Evolutionary conservation across 108 stramenopile species (phyloP), one percentile per base, ranked within the genome.

Genomic region (Fragilaria radians): DNA sequence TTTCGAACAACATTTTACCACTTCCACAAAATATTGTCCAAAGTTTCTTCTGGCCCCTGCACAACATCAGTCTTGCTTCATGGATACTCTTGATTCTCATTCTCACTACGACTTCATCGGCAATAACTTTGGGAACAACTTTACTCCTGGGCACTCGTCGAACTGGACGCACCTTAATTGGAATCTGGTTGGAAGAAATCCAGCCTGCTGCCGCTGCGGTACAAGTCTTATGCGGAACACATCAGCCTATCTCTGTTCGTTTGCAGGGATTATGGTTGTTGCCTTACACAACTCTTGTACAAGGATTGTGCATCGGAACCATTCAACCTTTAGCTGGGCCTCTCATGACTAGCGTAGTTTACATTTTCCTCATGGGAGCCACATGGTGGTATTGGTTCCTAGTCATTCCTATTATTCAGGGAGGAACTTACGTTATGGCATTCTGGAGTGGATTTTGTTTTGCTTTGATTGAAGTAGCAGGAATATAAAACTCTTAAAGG

Each of bases 401-500:
- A 36, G 66, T 82, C 4, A 56, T 88, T 59, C 89, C 89, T 7
- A 84, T 73, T 71, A 53, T 83, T 59, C 61, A 61, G 9, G 30
- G 63, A 1, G 56, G 61, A 27, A 28, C 71, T 34, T 34, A 88
- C 23, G 53, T 74, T n/a, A 48, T 72, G 19, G 76, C 89, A 0
- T 50, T 77, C 19, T 48, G 70, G 46, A 74, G 68, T 54, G 89
- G 89, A 32, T 67, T 67, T 50, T 91, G 84, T 42, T 88, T 88
- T 78, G 84, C 82, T 19, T 55, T 91, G 70, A 91, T 91, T 70
- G 86, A 91, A 73, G 57, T 83, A 32, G 84, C 86, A 18, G 86
- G 86, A 25, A 72, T 81, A 45, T 90, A 66, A 70, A 67, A 34
- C n/a, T n/a, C n/a, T n/a, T n/a, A n/a, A n/a, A n/a, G n/a, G n/a